Conservation (phyloP, 257 asterid species). For the Cynanchum wilfordii region DNA sequence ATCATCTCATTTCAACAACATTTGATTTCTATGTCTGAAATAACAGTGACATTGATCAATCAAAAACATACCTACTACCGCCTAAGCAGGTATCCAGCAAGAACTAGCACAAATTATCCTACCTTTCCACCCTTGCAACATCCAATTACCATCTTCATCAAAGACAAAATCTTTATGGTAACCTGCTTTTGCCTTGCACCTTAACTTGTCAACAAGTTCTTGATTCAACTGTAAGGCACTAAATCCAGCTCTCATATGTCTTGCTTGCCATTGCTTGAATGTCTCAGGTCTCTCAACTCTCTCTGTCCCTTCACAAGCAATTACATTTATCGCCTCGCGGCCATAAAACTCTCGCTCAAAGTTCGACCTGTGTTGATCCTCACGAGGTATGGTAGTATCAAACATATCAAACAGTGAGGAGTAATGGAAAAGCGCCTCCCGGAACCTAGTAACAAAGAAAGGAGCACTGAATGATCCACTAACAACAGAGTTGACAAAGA, state of each 20-base stretch:
- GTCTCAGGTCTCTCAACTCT: constrained; percentile 94
- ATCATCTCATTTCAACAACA: neutral
- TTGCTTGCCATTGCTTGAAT: constrained; percentile 83
- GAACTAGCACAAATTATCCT: constrained; percentile 61
- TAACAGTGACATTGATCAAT: neutral
- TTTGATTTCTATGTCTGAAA: neutral
- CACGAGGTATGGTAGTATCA: constrained; percentile 71
- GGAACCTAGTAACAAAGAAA: constrained; percentile 78
- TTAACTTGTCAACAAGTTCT: constrained; percentile 45
- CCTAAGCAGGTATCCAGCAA: constrained; percentile 71
- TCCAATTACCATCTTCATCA: constrained; percentile 75
- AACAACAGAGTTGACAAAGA: constrained; percentile 47
- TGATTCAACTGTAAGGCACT: constrained; percentile 51
- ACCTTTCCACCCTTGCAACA: constrained; percentile 97
- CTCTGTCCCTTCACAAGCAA: constrained; percentile 84
- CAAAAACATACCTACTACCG: neutral
- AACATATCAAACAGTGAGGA: constrained; percentile 80
- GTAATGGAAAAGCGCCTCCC: constrained; percentile 82
- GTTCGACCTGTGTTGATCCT: constrained; percentile 49
- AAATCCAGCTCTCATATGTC: constrained; percentile 71
- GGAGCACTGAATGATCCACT: constrained; percentile 74
- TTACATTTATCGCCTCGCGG: constrained; percentile 65
- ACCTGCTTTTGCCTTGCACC: constrained; percentile 37
- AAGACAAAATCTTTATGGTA: constrained; percentile 70
- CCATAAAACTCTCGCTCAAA: constrained; percentile 77